Evolutionary conservation across 805 yeast genomes (phyloP).

Genomic region (Hyphopichia homilentoma): DNA sequence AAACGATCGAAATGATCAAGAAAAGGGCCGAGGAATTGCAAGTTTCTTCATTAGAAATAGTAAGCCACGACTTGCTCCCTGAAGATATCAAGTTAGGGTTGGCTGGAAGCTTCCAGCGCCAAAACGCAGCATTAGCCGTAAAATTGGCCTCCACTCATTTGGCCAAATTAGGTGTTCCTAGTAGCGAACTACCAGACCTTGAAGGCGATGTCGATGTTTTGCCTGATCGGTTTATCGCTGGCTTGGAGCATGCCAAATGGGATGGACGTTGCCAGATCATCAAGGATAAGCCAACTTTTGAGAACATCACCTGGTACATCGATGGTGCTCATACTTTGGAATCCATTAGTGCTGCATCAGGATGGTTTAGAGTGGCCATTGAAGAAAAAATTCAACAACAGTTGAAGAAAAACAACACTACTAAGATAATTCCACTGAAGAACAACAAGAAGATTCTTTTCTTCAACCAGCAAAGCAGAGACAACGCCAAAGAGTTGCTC

Average conservation of each 20-base stretch:
- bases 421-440: too few relatives aligned
- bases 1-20: conserved; percentile 52
- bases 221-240: conserved; percentile 51
- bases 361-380: conserved; percentile 80
- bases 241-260: conserved; percentile 73
- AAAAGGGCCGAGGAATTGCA: conserved; percentile 67
- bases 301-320: conserved; percentile 65
- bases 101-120: conserved; percentile 78
- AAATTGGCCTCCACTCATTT: conserved; percentile 64
- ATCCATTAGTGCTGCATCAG: conserved; percentile 75
- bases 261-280: conserved; percentile 93
- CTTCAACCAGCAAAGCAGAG: conserved; percentile 94
- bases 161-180: conserved; percentile 39
- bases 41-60: conserved; percentile 43
- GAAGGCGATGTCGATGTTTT: conserved; percentile 21
- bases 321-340: conserved; percentile 98
- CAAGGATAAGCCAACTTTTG: conserved; percentile 35
- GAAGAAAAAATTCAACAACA: conserved; percentile 9
- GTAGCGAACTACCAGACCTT: conserved; percentile 20
- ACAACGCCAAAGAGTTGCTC: conserved; percentile 62
- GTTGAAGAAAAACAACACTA: conserved; percentile 9
- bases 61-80: conserved; percentile 27
- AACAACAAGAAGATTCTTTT: conserved; percentile 49
- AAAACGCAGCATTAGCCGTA: conserved; percentile 86
- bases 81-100: conserved; percentile 58